Conservation (phyloP, 768 basidiomycete genomes). For the Tephrocybe rancida region DNA sequence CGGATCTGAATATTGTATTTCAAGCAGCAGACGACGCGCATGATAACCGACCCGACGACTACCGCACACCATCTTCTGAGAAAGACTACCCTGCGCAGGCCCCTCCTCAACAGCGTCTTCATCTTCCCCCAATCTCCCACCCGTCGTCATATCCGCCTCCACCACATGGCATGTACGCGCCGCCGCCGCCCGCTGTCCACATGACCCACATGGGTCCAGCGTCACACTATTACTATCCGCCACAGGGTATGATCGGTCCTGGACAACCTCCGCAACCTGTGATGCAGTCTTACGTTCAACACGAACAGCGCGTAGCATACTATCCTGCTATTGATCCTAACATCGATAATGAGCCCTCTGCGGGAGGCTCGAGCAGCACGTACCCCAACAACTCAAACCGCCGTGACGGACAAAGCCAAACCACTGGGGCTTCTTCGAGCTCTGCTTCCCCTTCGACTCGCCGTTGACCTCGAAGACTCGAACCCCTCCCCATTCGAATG, state of each 20-base stretch:
- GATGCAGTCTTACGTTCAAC: conserved; percentile 19
- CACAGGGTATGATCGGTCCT: conserved; percentile 22
- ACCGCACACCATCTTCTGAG: conserved; percentile 9
- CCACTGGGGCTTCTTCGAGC: background rate
- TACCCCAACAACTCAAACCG: conserved; percentile 5
- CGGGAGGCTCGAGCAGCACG: background rate
- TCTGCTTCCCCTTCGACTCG: conserved; percentile 3
- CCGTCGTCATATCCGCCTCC: conserved; percentile 22
- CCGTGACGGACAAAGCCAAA: conserved; percentile 2
- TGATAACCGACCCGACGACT: conserved; percentile 2
- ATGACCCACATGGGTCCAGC: conserved; percentile 14
- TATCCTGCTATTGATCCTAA: conserved; percentile 43
- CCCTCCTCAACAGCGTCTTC: conserved; percentile 21
- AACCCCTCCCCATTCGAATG: background rate
- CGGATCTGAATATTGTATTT: background rate
- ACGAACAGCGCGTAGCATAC: conserved; percentile 23
- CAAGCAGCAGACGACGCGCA: conserved; percentile 3
- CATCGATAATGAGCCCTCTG: conserved; percentile 21
- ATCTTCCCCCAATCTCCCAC: conserved; percentile 25
- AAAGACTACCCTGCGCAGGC: conserved; percentile 18
- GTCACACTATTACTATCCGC: conserved; percentile 20
- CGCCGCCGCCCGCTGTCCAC: conserved; percentile 5
- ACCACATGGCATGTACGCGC: conserved; percentile 18
- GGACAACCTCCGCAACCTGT: conserved; percentile 23
- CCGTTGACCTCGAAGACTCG: conserved; percentile 2